phyloP scores from a whole-genome alignment of 176 grass and related monocot species.

The Carex myosuroides region DNA sequence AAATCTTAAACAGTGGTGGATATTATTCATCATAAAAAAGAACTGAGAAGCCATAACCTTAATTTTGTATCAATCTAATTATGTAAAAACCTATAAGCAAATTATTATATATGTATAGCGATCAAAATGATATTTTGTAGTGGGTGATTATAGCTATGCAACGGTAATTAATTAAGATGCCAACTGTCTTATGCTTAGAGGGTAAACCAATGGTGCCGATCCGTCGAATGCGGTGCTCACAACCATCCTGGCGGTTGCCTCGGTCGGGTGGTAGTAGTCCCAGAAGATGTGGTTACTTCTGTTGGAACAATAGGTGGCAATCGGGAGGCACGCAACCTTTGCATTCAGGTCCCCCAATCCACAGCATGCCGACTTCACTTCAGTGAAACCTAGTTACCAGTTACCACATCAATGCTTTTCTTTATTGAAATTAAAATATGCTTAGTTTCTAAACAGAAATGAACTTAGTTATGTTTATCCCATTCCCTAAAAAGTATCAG shows the following conservation, averaged over 20 bases:
- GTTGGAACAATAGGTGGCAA: slow-evolving; percentile 60
- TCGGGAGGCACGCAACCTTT: slow-evolving; percentile 52
- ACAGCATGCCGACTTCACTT: slow-evolving; percentile 74
- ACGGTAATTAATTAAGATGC: background rate
- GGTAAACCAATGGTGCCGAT: slow-evolving; percentile 43
- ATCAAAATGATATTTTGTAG: background rate
- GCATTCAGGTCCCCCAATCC: slow-evolving; percentile 70
- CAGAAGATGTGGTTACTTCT: slow-evolving; percentile 53
- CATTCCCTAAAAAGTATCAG: background rate
- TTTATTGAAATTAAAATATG: no score
- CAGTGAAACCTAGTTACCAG: slow-evolving; percentile 29
- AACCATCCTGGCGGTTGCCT: slow-evolving; percentile 49
- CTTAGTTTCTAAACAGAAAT: background rate
- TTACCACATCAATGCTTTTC: background rate
- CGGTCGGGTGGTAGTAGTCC: slow-evolving; percentile 81
- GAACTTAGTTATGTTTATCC: background rate
- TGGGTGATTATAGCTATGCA: background rate
- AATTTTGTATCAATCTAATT: background rate
- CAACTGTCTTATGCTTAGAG: slow-evolving; percentile 49
- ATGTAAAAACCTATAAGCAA: background rate
- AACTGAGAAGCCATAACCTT: background rate
- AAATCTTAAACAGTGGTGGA: background rate
- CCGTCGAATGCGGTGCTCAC: slow-evolving; percentile 36
- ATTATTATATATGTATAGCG: background rate
- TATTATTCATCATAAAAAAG: background rate